Conservation (phyloP, 176 grass and related monocot species). For the Calamus simplicifolius region DNA sequence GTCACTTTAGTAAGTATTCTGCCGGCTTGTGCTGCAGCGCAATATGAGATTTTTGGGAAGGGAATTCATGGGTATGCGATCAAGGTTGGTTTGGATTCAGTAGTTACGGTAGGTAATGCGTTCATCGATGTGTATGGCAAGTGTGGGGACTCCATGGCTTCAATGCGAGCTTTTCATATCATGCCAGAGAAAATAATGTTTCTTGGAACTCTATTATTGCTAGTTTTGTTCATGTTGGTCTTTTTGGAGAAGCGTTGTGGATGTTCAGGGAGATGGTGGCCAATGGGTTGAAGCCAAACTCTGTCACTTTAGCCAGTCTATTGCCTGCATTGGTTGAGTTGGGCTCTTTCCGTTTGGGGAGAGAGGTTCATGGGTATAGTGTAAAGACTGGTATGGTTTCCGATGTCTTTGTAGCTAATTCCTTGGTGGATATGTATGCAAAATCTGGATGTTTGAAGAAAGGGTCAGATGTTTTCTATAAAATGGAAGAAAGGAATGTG, state of each 20-base stretch:
- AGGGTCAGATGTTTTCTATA: slow-evolving; percentile 46
- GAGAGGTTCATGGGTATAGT: slow-evolving; percentile 50
- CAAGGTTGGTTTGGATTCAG: slow-evolving; percentile 38
- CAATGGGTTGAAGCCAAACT: slow-evolving; percentile 24
- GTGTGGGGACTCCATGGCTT: slow-evolving; percentile 32
- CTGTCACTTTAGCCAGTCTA: slow-evolving; percentile 61
- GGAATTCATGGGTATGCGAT: slow-evolving; percentile 41
- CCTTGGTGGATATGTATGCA: slow-evolving; percentile 80
- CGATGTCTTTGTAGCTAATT: slow-evolving; percentile 72
- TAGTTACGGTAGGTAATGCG: slow-evolving; percentile 47
- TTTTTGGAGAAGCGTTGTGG: slow-evolving; percentile 31
- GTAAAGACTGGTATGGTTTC: slow-evolving; percentile 40
- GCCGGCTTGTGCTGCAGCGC: slow-evolving; percentile 48
- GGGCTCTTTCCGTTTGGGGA: slow-evolving; percentile 42
- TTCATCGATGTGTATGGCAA: slow-evolving; percentile 75
- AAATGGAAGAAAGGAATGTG: slow-evolving; percentile 33
- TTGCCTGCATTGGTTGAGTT: slow-evolving; percentile 68
- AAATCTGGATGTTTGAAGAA: slow-evolving; percentile 54
- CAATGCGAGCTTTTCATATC: slow-evolving; percentile 35
- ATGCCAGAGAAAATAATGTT: slow-evolving; percentile 48
- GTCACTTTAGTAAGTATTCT: slow-evolving; percentile 48
- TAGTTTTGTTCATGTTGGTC: slow-evolving; percentile 42
- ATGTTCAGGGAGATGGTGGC: slow-evolving; percentile 43
- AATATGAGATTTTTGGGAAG: slow-evolving; percentile 44
- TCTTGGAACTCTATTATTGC: slow-evolving; percentile 79